Evolutionary conservation across 768 basidiomycete species (phyloP).

Genomic region (Suillus subluteus): DNA sequence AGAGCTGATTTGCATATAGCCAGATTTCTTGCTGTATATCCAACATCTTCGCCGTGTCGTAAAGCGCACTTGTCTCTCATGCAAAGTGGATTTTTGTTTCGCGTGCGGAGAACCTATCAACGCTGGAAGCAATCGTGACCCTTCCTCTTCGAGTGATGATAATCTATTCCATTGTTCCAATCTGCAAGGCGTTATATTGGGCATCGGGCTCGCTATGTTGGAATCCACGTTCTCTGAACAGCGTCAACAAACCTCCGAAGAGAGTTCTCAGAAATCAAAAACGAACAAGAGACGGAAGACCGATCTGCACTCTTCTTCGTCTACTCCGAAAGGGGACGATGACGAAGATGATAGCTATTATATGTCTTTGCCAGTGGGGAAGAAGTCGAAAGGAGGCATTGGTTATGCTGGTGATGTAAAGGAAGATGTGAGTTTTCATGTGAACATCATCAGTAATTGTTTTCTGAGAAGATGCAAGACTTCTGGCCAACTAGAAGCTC

Average conservation of each 20-base stretch:
- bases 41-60: conserved; percentile 61
- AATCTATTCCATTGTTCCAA: conserved; percentile 88
- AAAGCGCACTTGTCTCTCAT: conserved; percentile 62
- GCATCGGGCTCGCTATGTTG: conserved; percentile 88
- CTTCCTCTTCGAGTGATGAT: conserved; percentile 49
- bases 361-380: conserved; percentile 47
- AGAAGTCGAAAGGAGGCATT: conserved; percentile 76
- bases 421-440: conserved; percentile 73
- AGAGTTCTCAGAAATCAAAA: conserved; percentile 30
- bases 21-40: conserved; percentile 73
- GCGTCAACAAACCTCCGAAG: conserved; percentile 37
- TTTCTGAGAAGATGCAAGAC: conserved; percentile 48
- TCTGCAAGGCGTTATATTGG: conserved; percentile 86
- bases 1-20: conserved; percentile 44
- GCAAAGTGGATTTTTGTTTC: conserved; percentile 65
- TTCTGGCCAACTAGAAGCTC: conserved; percentile 80
- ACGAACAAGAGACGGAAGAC: conserved; percentile 47
- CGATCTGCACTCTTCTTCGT: conserved; percentile 29
- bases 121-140: conserved; percentile 45
- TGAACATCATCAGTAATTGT: background rate
- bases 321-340: conserved; percentile 40
- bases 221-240: conserved; percentile 73
- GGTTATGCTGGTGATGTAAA: conserved; percentile 85
- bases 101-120: conserved; percentile 75
- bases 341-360: conserved; percentile 60